These are phyloP conservation scores for Achaetomiella virescens DNA, from an alignment of 495 filamentous ascomycete species.

Conservation along the genomic window DNA sequence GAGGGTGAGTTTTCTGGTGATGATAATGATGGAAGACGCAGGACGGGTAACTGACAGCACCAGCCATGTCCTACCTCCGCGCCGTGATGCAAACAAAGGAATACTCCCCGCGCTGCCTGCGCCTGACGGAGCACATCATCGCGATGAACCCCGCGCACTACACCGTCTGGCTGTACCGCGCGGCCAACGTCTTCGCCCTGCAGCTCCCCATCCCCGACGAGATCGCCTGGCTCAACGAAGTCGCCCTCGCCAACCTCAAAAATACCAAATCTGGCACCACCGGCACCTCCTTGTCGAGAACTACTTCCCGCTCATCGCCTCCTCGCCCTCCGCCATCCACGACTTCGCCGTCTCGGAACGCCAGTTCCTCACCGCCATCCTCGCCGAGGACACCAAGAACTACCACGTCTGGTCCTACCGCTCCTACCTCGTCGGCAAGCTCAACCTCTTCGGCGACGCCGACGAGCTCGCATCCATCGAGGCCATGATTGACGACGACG, in stretches of 20 bases:
- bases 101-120: slow-evolving; percentile 66
- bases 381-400: slow-evolving; percentile 85
- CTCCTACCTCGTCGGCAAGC: slow-evolving; percentile 83
- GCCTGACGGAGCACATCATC: slow-evolving; percentile 85
- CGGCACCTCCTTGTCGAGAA: slow-evolving; percentile 75
- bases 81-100: slow-evolving; percentile 89
- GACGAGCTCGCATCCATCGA: slow-evolving; percentile 66
- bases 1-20: slow-evolving; percentile 55
- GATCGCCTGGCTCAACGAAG: slow-evolving; percentile 74
- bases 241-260: slow-evolving; percentile 79
- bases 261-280: slow-evolving; percentile 99
- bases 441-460: slow-evolving; percentile 51
- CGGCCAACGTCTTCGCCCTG: slow-evolving; percentile 64
- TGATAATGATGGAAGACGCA: background rate
- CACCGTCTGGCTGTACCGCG: slow-evolving; percentile 96
- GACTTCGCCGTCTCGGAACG: slow-evolving; percentile 50
- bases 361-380: slow-evolving; percentile 73
- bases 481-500: slow-evolving; percentile 62
- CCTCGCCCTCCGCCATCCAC: slow-evolving; percentile 24
- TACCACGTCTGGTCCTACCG: slow-evolving; percentile 98
- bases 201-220: slow-evolving; percentile 63
- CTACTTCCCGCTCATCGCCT: slow-evolving; percentile 50
- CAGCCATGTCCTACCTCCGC: slow-evolving; percentile 72
- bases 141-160: slow-evolving; percentile 92
- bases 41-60: too few species aligned